Evolutionary conservation across 202 grass and related monocot genomes (phyloP).

Genomic region (Carex arenaria): DNA sequence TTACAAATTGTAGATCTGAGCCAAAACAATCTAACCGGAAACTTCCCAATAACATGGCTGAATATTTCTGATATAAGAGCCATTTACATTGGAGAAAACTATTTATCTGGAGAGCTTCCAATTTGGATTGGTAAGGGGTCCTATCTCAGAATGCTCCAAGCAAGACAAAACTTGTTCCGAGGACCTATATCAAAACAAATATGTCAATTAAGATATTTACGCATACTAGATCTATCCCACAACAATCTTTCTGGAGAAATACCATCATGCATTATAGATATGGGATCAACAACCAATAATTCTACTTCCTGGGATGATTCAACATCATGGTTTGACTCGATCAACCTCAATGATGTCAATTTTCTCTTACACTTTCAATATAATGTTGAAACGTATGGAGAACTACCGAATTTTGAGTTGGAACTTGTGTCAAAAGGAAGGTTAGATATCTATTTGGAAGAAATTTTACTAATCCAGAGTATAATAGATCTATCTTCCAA

Average conservation of each 20-base stretch:
- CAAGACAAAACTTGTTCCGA: constrained; percentile 14
- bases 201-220: not conserved
- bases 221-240: constrained; percentile 19
- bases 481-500: constrained; percentile 36
- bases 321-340: rapidly evolving
- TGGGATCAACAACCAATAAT: not conserved
- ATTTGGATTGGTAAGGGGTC: not conserved
- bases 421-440: constrained; percentile 10
- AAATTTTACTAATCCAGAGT: not conserved
- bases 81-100: constrained; percentile 3
- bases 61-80: not conserved
- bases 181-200: constrained; percentile 11
- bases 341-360: too few species aligned
- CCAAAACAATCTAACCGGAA: constrained; percentile 17
- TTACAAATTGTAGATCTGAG: constrained; percentile 4
- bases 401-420: not conserved
- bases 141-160: not conserved
- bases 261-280: constrained; percentile 24
- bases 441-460: not conserved
- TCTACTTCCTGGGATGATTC: too few species aligned
- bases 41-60: constrained; percentile 9
- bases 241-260: constrained; percentile 11
- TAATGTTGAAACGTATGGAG: not conserved
- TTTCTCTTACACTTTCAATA: not conserved
- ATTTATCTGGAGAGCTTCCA: constrained; percentile 14